A percentile compares a stretch with the other conserved stretches of the same genome.
These are phyloP conservation scores for Anaeramoeba flamelloides DNA, from an alignment of 78 protist genomes.

Conservation along the genomic window DNA sequence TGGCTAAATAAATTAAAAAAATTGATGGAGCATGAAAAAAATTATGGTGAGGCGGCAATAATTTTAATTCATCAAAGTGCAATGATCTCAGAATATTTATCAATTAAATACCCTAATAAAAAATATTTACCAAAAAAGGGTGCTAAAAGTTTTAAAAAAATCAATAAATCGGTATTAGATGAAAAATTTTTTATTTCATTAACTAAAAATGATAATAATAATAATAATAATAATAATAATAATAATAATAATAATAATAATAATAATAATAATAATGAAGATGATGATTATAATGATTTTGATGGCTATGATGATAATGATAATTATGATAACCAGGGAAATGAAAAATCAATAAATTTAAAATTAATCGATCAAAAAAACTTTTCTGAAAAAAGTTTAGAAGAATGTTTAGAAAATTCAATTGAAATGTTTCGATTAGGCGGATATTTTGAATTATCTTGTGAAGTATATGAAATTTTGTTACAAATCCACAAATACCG, in stretches of 20 bases:
- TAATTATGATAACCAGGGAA: no score
- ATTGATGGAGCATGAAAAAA: neutral
- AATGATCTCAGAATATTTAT: neutral
- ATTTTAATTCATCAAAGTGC: neutral
- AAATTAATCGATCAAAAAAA: no score
- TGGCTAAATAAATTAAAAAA: neutral
- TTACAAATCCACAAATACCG: no score
- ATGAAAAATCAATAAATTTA: no score
- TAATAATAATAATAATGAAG: no score
- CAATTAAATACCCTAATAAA: neutral
- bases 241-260: neutral
- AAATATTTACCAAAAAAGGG: neutral
- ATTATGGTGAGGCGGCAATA: neutral
- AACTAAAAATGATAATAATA: neutral
- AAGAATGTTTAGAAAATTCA: neutral
- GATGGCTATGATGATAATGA: no score
- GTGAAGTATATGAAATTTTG: neutral
- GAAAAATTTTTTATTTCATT: neutral
- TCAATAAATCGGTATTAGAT: neutral
- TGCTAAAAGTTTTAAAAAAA: neutral
- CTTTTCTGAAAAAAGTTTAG: no score
- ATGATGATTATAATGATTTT: no score
- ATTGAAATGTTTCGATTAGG: neutral
- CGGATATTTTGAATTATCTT: neutral
- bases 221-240: neutral